Conservation (phyloP, 225 moss, liverwort and hornwort species). For the Asterella californica region DNA sequence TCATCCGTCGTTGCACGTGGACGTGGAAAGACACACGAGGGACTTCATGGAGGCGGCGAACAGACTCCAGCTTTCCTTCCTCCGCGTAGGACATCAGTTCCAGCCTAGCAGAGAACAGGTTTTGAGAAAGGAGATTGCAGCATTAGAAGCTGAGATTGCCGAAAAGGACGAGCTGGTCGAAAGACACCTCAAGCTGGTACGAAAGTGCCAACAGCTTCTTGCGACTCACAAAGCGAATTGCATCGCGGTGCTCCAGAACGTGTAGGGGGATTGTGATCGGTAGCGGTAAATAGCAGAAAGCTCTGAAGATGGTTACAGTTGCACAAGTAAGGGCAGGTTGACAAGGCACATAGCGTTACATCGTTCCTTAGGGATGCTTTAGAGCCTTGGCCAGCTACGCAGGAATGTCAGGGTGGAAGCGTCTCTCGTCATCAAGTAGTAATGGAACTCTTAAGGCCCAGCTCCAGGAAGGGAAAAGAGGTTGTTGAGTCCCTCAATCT, state of each 20-base stretch:
- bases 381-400: too few relatives aligned
- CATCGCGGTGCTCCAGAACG: slow-evolving; percentile 64
- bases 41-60: slow-evolving; percentile 93
- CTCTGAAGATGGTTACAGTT: too few relatives aligned
- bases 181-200: slow-evolving; percentile 62
- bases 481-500: slow-evolving; percentile 30
- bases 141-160: slow-evolving; percentile 65
- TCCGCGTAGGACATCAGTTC: slow-evolving; percentile 64
- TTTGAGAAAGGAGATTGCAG: slow-evolving; percentile 72
- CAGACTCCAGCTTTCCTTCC: slow-evolving; percentile 71
- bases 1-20: slow-evolving; percentile 79
- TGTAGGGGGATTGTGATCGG: too few relatives aligned
- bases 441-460: slow-evolving; percentile 29
- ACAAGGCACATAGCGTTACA: too few relatives aligned
- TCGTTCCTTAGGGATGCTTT: too few relatives aligned
- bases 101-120: slow-evolving; percentile 61
- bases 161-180: slow-evolving; percentile 63
- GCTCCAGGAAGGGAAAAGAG: slow-evolving; percentile 50
- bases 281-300: too few relatives aligned
- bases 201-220: slow-evolving; percentile 57
- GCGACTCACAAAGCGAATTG: slow-evolving; percentile 51
- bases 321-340: too few relatives aligned
- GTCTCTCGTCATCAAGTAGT: slow-evolving; percentile 41
- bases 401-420: slow-evolving; percentile 21
- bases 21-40: slow-evolving; percentile 74